Evolutionary conservation across 306 rosid genomes (phyloP).

Genomic region (Pyrus betulifolia): DNA sequence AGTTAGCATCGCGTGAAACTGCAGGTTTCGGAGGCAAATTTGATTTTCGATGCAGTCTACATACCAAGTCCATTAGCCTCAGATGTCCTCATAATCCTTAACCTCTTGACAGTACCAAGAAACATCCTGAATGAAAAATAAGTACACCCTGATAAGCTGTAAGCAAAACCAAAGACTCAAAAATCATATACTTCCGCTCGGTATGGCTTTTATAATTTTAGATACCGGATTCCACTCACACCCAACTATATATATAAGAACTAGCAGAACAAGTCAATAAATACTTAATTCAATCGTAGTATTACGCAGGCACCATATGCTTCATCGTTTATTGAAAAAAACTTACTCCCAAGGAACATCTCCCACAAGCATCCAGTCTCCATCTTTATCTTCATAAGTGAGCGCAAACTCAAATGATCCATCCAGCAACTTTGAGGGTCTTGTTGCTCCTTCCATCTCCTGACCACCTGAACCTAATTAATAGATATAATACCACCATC

Average conservation of each 20-base stretch:
- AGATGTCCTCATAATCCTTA: conserved; percentile 76
- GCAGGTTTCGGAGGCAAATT: background rate
- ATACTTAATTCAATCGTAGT: background rate
- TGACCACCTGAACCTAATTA: conserved; percentile 45
- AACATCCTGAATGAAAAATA: conserved; percentile 66
- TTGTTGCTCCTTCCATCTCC: conserved; percentile 32
- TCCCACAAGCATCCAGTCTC: conserved; percentile 99
- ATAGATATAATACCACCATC: conserved; percentile 8
- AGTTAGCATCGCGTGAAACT: background rate
- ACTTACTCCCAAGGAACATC: conserved; percentile 97
- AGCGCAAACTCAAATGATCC: conserved; percentile 73
- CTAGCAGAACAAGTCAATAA: background rate
- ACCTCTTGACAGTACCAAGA: conserved; percentile 68
- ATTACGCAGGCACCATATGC: background rate
- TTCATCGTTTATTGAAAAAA: background rate
- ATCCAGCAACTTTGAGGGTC: conserved; percentile 54
- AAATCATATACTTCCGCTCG: background rate
- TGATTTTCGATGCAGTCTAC: background rate
- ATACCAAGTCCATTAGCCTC: conserved; percentile 78
- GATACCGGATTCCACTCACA: background rate
- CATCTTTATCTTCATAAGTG: conserved; percentile 92
- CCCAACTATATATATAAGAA: background rate
- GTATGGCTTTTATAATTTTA: background rate
- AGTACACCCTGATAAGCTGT: background rate
- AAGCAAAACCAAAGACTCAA: background rate